These are phyloP conservation scores for Sequoiadendron giganteum DNA, from an alignment of 75 land plant genomes.

Conservation along the genomic window DNA sequence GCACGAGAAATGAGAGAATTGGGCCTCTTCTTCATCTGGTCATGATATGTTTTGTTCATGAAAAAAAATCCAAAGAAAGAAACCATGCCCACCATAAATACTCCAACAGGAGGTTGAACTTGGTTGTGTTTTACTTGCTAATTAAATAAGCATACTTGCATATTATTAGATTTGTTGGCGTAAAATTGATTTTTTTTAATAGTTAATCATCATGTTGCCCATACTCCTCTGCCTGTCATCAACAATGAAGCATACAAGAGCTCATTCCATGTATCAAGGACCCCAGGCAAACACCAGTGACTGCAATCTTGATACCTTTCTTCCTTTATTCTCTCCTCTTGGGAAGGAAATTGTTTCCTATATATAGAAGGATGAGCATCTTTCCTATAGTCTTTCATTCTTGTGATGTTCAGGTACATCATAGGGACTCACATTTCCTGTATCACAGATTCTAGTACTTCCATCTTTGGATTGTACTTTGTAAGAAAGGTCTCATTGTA, in stretches of 20 bases:
- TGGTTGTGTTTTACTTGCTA: background rate
- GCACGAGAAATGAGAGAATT: background rate
- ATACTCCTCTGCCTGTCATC: conserved; percentile 1
- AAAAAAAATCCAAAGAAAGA: background rate
- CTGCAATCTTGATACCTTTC: conserved; percentile 73
- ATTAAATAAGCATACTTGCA: background rate
- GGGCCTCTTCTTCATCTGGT: background rate
- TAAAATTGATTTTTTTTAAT: background rate
- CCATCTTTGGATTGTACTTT: conserved; percentile 60
- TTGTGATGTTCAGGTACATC: conserved; percentile 66
- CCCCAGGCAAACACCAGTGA: conserved; percentile 92
- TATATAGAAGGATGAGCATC: conserved; percentile 82
- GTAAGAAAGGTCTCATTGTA: conserved; percentile 48
- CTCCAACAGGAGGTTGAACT: background rate
- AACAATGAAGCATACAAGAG: conserved; percentile 65
- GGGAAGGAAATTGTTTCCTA: conserved; percentile 36
- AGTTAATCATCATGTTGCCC: background rate
- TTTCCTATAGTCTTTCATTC: conserved; percentile 70
- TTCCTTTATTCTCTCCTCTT: conserved; percentile 36
- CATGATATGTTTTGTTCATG: background rate
- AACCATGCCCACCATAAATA: background rate
- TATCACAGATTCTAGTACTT: conserved; percentile 49
- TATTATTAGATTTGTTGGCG: background rate
- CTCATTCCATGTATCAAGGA: conserved; percentile 90
- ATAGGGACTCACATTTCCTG: conserved; percentile 53